Conservation (phyloP, 2,329 filamentous ascomycete species). For the Fusarium sp. region DNA sequence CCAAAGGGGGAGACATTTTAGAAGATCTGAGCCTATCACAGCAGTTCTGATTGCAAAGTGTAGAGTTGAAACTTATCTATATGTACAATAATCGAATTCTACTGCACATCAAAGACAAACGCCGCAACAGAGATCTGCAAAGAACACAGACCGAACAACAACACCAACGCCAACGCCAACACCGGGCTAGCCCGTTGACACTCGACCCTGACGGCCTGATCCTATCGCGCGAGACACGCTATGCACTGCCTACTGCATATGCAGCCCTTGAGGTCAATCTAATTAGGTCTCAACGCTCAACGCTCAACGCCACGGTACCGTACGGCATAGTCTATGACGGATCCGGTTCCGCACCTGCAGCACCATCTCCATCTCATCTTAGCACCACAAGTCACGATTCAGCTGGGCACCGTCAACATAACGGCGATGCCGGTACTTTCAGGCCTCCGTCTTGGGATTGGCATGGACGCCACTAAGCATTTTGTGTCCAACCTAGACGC, state of each 20-base stretch:
- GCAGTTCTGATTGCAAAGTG: conserved; percentile 5
- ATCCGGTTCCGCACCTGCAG: conserved; percentile 31
- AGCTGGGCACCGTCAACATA: conserved; percentile 32
- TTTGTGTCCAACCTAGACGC: conserved; percentile 47
- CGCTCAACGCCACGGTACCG: neutral
- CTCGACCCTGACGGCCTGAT: conserved; percentile 3
- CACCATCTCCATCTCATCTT: conserved; percentile 21
- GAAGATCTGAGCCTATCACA: conserved; percentile 26
- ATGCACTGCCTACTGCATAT: conserved; percentile 10
- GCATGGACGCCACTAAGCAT: conserved; percentile 34
- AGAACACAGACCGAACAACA: conserved; percentile 4
- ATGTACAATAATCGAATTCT: conserved; percentile 6
- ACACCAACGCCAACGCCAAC: neutral
- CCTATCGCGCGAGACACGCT: conserved; percentile 12
- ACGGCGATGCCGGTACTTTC: conserved; percentile 39
- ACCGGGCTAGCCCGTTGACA: conserved; percentile 11
- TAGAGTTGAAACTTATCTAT: conserved; percentile 20
- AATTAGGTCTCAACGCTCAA: neutral
- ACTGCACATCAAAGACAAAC: conserved; percentile 2
- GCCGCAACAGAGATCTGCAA: conserved; percentile 12
- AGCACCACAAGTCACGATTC: conserved; percentile 30
- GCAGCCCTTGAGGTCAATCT: conserved; percentile 20
- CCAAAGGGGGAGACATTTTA: conserved; percentile 8
- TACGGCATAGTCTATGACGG: conserved; percentile 20
- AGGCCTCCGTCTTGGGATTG: conserved; percentile 29